phyloP scores from a whole-genome alignment of 2,329 filamentous ascomycete genomes.

The Blumeriella jaapii region DNA sequence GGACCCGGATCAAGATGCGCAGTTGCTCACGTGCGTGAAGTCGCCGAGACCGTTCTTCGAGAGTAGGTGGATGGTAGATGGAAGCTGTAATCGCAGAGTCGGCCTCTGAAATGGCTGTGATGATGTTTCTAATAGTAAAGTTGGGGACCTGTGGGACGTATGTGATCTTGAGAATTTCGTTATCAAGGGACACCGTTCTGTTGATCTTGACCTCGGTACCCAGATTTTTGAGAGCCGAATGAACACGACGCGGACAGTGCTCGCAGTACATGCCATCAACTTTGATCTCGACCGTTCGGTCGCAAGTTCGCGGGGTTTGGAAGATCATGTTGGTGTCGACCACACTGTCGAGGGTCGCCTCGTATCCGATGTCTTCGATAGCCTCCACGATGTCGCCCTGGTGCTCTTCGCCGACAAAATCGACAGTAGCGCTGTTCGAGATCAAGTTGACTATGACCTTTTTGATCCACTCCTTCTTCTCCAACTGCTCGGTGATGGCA shows the following conservation, averaged over 20 bases:
- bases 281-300: conserved; percentile 48
- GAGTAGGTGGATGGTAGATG: conserved; percentile 67
- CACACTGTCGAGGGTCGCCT: conserved; percentile 45
- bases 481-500: conserved; percentile 35
- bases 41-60: conserved; percentile 68
- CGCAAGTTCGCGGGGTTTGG: conserved; percentile 4
- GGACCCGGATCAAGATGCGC: conserved; percentile 56
- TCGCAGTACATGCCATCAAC: conserved; percentile 66
- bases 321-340: conserved; percentile 12
- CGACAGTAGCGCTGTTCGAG: conserved; percentile 38
- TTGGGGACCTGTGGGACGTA: conserved; percentile 58
- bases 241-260: conserved; percentile 53
- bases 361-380: conserved; percentile 55
- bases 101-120: conserved; percentile 52
- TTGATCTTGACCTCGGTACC: conserved; percentile 38
- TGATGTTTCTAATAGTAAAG: conserved; percentile 66
- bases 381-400: conserved; percentile 33
- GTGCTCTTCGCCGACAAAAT: conserved; percentile 34
- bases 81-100: conserved; percentile 56
- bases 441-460: conserved; percentile 39
- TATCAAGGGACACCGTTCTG: conserved; percentile 41
- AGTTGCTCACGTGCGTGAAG: conserved; percentile 62
- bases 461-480: conserved; percentile 36
- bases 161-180: conserved; percentile 56
- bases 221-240: conserved; percentile 40